Conservation (phyloP, 106 monocot genomes). For the Dioscorea dumetorum region DNA sequence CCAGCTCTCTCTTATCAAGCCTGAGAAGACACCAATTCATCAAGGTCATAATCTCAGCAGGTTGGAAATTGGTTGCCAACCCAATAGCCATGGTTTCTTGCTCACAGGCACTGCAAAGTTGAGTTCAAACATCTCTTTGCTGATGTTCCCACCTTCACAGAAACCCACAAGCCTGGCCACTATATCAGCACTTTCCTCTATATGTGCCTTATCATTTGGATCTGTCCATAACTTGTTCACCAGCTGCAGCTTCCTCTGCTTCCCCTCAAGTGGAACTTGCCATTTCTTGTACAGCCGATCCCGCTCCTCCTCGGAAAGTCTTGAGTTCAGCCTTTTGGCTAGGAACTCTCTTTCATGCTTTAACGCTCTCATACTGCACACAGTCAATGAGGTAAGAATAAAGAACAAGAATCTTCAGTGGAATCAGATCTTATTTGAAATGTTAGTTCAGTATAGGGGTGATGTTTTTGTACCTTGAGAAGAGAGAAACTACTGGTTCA, state of each 20-base stretch:
- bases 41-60: slow-evolving; percentile 36
- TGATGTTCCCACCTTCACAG: slow-evolving; percentile 71
- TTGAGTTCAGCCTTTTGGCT: slow-evolving; percentile 55
- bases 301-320: slow-evolving; percentile 75
- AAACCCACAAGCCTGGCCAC: slow-evolving; percentile 90
- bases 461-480: slow-evolving; percentile 50
- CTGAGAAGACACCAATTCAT: neutral
- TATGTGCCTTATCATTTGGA: slow-evolving; percentile 54
- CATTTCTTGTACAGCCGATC: slow-evolving; percentile 70
- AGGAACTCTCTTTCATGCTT: slow-evolving; percentile 86
- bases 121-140: slow-evolving; percentile 97
- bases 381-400: too few species aligned
- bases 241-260: slow-evolving; percentile 77
- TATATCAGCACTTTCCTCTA: slow-evolving; percentile 84
- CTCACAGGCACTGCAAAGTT: slow-evolving; percentile 70
- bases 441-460: neutral
- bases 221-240: slow-evolving; percentile 86
- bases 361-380: slow-evolving; percentile 65
- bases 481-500: slow-evolving; percentile 49
- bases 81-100: slow-evolving; percentile 82
- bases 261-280: slow-evolving; percentile 78
- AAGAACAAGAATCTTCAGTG: too few species aligned
- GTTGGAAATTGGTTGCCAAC: slow-evolving; percentile 82
- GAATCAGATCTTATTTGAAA: neutral
- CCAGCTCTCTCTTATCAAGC: too few species aligned